Base-by-base conservation (phyloP, 1,139 yeast genomes). In the Yamadazyma blattariae region DNA sequence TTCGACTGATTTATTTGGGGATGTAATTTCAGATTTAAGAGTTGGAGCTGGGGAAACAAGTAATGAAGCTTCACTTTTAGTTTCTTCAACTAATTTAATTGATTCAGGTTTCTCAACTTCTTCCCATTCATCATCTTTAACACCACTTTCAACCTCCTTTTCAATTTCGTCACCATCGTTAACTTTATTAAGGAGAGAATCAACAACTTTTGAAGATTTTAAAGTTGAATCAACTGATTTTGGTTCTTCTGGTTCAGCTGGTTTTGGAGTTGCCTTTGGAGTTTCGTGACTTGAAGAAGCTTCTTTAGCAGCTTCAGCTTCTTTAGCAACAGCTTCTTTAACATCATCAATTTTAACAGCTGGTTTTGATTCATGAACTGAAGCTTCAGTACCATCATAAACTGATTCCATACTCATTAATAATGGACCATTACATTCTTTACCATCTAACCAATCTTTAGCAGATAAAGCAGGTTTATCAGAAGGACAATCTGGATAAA, bases 401-500 rank as follows among this genome's bases (percentile, higher is more conserved):
- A 89, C 51, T 5, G 87, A 76, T 52, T 76, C 83, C 82, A 94
- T 77, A 28, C 81, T 77, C 52, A 87, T 67, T 44, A 89, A 67
- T 37, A 86, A 66, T n/a, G 98, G 97, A 6, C 92, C 94, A 41
- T 79, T 79, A 22, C 82, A 82, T 22, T 74, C 72, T 57, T 88
- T 82, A 24, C 97, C 97, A 20, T 59, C 61, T 39, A 81, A 72
- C 84, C 89, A 92, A 47, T 89, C 96, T 2, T 67, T 75, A 1
- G 95, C 90, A 18, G 80, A 57, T 44, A 88, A 60, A 1, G 97
- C 95, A 1, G 97, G 82, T 48, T 77, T 72, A 29, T 67, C 73
- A 3, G 96, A 82, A 24, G 94, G 94, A 25, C 94, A 87, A 57
- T 85, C 95, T 3, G 97, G 97, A 55, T 82, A 92, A 36, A 92